Conservation (phyloP, 805 yeast species). For the Kluyveromyces nonfermentans region DNA sequence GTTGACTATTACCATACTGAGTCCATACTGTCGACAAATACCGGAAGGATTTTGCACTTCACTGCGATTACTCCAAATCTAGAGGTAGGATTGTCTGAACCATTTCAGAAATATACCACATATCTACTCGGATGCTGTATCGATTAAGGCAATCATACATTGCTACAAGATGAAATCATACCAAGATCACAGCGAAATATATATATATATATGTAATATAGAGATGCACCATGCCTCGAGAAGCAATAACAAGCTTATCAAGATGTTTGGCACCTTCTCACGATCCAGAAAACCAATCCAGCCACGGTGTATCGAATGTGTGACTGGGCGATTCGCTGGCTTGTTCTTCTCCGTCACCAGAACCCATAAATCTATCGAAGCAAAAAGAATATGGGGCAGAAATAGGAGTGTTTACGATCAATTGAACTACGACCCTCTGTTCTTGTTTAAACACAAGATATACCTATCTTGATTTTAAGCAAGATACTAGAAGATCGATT, state of each 20-base stretch:
- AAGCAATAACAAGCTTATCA: slow-evolving; percentile 5
- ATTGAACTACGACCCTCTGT: neutral
- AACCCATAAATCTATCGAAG: slow-evolving; percentile 46
- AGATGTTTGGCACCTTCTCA: slow-evolving; percentile 28
- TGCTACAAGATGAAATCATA: no score
- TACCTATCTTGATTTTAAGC: neutral
- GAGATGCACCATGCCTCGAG: slow-evolving; percentile 12
- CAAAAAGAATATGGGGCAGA: slow-evolving; percentile 49
- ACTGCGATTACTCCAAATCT: no score
- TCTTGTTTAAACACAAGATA: neutral
- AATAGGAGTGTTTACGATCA: slow-evolving; percentile 38
- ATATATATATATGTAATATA: slow-evolving; percentile 14
- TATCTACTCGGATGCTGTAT: no score
- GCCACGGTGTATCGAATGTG: slow-evolving; percentile 42
- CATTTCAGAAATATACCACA: no score
- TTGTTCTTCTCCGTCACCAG: slow-evolving; percentile 54
- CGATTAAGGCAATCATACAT: no score
- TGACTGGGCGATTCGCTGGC: slow-evolving; percentile 33
- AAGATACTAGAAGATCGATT: no score
- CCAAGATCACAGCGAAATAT: neutral
- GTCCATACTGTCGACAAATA: no score
- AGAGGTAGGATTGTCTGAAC: no score
- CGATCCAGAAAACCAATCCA: slow-evolving; percentile 37
- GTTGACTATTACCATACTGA: no score
- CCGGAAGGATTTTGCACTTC: no score